phyloP scores from a whole-genome alignment of 768 basidiomycete species.

The Kwoniella europaea region DNA sequence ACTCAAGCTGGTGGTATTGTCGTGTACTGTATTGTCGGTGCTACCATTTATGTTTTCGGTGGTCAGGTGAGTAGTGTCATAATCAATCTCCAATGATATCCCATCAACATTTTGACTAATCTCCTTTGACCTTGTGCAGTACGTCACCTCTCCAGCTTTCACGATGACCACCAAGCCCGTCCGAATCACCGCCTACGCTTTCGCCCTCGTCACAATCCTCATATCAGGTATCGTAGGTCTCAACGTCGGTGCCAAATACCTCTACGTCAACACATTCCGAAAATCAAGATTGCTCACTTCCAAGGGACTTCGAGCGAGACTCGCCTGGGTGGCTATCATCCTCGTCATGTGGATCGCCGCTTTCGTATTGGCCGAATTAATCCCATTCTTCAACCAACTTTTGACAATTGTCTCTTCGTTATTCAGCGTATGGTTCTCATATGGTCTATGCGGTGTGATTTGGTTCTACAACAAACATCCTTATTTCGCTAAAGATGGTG shows the following conservation, averaged over 20 bases:
- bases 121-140: conserved; percentile 1
- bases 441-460: conserved; percentile 36
- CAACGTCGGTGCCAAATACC: conserved; percentile 43
- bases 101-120: too few species aligned
- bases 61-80: conserved; percentile 20
- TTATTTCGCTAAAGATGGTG: conserved; percentile 21
- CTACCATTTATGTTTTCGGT: conserved; percentile 38
- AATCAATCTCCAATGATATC: too few species aligned
- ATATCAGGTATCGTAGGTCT: conserved; percentile 40
- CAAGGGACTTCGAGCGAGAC: conserved; percentile 29
- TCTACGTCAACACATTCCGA: conserved; percentile 36
- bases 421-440: conserved; percentile 45
- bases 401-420: conserved; percentile 44
- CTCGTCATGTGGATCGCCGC: conserved; percentile 38
- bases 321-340: conserved; percentile 36
- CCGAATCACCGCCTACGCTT: conserved; percentile 33
- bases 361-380: conserved; percentile 38
- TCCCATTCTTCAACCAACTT: conserved; percentile 49
- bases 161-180: conserved; percentile 39
- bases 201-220: conserved; percentile 38
- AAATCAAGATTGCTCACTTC: conserved; percentile 38
- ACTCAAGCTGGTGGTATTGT: conserved; percentile 28
- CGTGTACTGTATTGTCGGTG: conserved; percentile 37
- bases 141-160: conserved; percentile 37
- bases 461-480: conserved; percentile 37